phyloP scores from a whole-genome alignment of 352 stramenopile species.

The Phytophthora syringae region DNA sequence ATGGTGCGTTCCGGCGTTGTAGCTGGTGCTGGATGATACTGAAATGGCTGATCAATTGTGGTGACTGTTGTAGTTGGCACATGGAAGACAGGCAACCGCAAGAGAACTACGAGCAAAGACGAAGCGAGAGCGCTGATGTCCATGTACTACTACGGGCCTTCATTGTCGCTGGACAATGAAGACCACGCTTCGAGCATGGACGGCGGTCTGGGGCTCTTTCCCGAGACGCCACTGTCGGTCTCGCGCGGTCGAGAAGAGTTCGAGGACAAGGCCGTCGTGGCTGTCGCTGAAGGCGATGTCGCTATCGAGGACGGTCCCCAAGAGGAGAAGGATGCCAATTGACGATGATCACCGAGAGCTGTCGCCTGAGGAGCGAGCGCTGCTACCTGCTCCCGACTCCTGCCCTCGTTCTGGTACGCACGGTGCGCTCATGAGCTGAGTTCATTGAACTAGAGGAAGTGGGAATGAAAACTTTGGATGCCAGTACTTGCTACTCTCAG shows the following conservation, averaged over 20 bases:
- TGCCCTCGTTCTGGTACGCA: conserved; percentile 37
- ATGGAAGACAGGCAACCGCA: conserved; percentile 34
- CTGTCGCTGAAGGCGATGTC: conserved; percentile 29
- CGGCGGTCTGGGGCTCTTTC: conserved; percentile 17
- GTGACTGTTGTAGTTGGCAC: conserved; percentile 18
- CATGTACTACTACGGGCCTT: conserved; percentile 48
- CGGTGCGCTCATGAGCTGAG: background rate
- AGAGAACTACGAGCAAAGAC: conserved; percentile 22
- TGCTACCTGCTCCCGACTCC: conserved; percentile 40
- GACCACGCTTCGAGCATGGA: conserved; percentile 24
- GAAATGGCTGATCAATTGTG: background rate
- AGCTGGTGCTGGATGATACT: background rate
- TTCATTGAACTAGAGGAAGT: too few species aligned
- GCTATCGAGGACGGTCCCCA: conserved; percentile 21
- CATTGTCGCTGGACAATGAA: conserved; percentile 40
- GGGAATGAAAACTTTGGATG: too few species aligned
- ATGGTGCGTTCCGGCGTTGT: conserved; percentile 31
- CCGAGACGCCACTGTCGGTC: conserved; percentile 24
- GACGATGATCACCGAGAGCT: conserved; percentile 13
- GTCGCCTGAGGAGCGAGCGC: conserved; percentile 21
- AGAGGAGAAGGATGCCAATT: background rate
- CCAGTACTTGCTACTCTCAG: background rate
- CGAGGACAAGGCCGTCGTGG: conserved; percentile 30
- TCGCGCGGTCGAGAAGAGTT: conserved; percentile 8
- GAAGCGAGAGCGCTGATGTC: conserved; percentile 41